phyloP scores from a whole-genome alignment of 2,329 filamentous ascomycete species.

The Colletotrichum noveboracense region DNA sequence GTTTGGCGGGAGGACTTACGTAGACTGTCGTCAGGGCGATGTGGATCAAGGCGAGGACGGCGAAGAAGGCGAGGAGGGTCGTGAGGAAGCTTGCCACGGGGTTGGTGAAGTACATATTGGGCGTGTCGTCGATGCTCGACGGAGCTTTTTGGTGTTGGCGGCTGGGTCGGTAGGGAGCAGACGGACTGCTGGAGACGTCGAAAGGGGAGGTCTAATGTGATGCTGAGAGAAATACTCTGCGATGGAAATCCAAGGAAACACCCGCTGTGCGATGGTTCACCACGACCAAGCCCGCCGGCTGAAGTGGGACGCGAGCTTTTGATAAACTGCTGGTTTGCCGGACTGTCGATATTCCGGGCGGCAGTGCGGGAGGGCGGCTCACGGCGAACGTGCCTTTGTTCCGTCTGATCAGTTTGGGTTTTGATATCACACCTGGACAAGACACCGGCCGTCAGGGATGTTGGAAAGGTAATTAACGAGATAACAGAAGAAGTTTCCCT shows the following conservation, averaged over 20 bases:
- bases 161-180: background rate
- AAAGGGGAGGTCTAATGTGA: background rate
- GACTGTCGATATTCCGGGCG: background rate
- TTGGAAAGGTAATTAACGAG: background rate
- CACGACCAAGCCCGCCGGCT: background rate
- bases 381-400: background rate
- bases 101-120: background rate
- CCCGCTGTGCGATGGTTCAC: background rate
- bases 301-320: background rate
- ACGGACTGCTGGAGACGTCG: background rate
- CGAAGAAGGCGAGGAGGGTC: background rate
- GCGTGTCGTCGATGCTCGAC: background rate
- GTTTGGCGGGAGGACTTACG: background rate
- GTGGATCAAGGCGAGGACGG: background rate
- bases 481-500: too few relatives aligned
- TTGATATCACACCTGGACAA: background rate
- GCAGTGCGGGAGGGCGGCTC: background rate
- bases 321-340: background rate
- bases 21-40: background rate
- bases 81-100: background rate
- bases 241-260: background rate
- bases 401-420: background rate
- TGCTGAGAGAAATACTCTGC: background rate
- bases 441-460: background rate
- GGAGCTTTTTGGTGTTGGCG: background rate